Evolutionary conservation across 2,329 filamentous ascomycete species (phyloP), one percentile per base, ranked within the genome.

Genomic region (Penicillium hordei): DNA sequence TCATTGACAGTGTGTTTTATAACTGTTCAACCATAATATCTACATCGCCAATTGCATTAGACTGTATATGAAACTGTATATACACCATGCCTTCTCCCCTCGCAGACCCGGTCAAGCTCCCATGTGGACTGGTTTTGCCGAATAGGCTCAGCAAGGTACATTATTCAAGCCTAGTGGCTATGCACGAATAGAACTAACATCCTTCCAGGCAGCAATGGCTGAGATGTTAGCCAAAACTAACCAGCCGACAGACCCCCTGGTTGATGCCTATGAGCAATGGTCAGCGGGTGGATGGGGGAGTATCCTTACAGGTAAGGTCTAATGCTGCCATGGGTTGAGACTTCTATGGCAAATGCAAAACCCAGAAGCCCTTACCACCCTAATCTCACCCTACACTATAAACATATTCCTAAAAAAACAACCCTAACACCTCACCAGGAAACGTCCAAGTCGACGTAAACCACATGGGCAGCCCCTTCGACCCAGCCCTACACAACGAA

Each of bases 51-150:
- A 42, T 42, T 50, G 44, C 36, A 43, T 27, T 27, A 27, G 3
- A 52, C 25, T 23, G 10, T 13, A 49, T 27, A 48, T 10, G 4
- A 33, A 38, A 1, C 15, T 25, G 17, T n/a, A 9, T 17, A 17
- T 50, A 46, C 43, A 40, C 17, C 12, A 70, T 69, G 65, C 54
- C 70, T 40, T 68, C 68, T 10, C 58, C 66, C 27, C 58, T 80
- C 10, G 65, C 69, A 52, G 71, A 79, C 29, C 76, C 82, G 0
- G 65, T 84, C 17, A 82, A 77, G 38, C 75, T 86, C 1, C 80
- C 81, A 59, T 84, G 82, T 66, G 84, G 84, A 1, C 74, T 87
- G 27, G 77, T 75, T 0, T 68, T 86, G 3, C 81, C 81, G 3
- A 86, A 86, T 64, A 80, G 83, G 5, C 75, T 87, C 1, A 75